Evolutionary conservation across 2,329 filamentous ascomycete genomes (phyloP), one percentile per base, ranked within the genome.

Genomic region (Ceratocystis variospora): DNA sequence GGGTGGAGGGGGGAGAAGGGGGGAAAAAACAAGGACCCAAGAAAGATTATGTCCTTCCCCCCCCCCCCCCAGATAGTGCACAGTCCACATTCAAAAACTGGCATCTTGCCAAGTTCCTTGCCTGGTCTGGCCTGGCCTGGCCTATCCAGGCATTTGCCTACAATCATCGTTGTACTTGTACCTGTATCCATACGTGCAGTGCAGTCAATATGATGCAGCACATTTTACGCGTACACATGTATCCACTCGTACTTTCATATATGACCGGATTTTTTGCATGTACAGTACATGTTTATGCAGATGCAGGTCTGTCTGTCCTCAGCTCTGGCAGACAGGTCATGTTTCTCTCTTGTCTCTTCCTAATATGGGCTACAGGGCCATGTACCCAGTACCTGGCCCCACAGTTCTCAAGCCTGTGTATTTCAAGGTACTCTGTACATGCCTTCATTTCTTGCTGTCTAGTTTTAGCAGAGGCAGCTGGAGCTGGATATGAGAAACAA

Each of bases 41-140:
- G 37, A 41, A 15, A 61, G 22, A 46, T 17, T 4, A 57, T 17
- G 53, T 15, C 37, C 53, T 7, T 6, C 53, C 53, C 53, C 53
- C 53, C 53, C 53, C 53, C 10, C 53, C 4, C 28, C 53, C 53
- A 62, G 61, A 62, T 62, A 41, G 61, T n/a, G 61, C 61, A 62
- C 61, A 45, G 61, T 62, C 61, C 41, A 62, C 61, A 62, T 46
- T 19, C 61, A 62, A 62, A 62, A 62, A 48, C 19, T 62, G 61
- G 22, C 61, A 62, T 62, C 37, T 41, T 50, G n/a, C n/a, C 48
- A 25, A 50, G n/a, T 8, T 25, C 48, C 48, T 50, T 22, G 22
- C 22, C 22, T 22, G 22, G 22, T n/a, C 46, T 50, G 3, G 10
- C 33, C 33, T 12, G 6, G 10, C 37, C 3, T 8, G 10, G 33